A percentile compares a stretch with the other conserved stretches of the same genome.
These are phyloP conservation scores for Exophiala sideris DNA, from an alignment of 2,329 filamentous ascomycete genomes.

Conservation along the genomic window DNA sequence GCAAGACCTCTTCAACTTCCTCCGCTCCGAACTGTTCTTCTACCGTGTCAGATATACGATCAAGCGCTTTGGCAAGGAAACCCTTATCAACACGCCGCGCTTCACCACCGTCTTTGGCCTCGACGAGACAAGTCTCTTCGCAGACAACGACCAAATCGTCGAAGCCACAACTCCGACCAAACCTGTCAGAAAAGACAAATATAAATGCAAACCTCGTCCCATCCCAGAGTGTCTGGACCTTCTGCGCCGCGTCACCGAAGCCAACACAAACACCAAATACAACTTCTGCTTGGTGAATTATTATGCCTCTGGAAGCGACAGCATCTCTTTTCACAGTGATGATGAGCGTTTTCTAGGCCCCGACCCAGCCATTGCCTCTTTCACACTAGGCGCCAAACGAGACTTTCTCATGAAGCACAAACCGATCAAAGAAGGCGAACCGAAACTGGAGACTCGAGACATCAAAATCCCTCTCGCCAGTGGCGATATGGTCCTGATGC, in stretches of 20 bases:
- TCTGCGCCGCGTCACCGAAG: slow-evolving; percentile 62
- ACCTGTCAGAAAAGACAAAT: slow-evolving; percentile 46
- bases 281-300: slow-evolving; percentile 83
- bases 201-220: slow-evolving; percentile 62
- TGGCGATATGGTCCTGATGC: slow-evolving; percentile 79
- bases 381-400: slow-evolving; percentile 67
- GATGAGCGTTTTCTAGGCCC: slow-evolving; percentile 72
- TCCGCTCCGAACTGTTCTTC: slow-evolving; percentile 69
- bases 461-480: slow-evolving; percentile 57
- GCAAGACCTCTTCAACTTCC: slow-evolving; percentile 64
- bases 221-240: slow-evolving; percentile 67
- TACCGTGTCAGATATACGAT: slow-evolving; percentile 73
- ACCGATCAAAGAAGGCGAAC: slow-evolving; percentile 42
- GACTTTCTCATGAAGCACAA: slow-evolving; percentile 82
- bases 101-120: slow-evolving; percentile 61
- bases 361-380: slow-evolving; percentile 69
- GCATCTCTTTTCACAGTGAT: slow-evolving; percentile 76
- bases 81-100: slow-evolving; percentile 60
- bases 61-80: slow-evolving; percentile 61
- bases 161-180: slow-evolving; percentile 32
- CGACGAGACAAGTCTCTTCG: slow-evolving; percentile 63
- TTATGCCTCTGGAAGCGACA: slow-evolving; percentile 72
- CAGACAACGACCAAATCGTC: slow-evolving; percentile 3
- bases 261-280: slow-evolving; percentile 63
- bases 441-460: slow-evolving; percentile 36